Evolutionary conservation across 2,329 filamentous ascomycete genomes (phyloP).

Genomic region (Sporothrix variecibatus): DNA sequence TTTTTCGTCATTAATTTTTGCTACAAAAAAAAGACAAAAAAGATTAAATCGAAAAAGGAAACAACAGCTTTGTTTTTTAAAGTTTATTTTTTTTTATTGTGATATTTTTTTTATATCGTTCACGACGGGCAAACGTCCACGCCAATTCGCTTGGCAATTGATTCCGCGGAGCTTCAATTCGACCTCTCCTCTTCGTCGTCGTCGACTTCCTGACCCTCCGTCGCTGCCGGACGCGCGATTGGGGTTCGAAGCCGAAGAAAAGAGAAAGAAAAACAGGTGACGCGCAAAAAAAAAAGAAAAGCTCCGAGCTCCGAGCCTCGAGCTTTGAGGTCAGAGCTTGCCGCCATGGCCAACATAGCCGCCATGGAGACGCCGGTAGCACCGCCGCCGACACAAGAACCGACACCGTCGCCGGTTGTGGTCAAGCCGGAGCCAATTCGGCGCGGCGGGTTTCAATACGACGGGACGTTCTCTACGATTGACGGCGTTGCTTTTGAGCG

Average conservation of each 20-base stretch:
- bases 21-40: slow-evolving; percentile 29
- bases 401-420: not conserved
- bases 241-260: not conserved
- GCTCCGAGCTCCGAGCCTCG: not conserved
- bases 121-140: not conserved
- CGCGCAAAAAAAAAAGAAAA: not conserved
- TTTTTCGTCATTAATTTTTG: slow-evolving; percentile 25
- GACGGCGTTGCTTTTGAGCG: slow-evolving; percentile 33
- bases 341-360: not conserved
- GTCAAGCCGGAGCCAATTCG: slow-evolving; percentile 32
- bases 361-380: slow-evolving; percentile 18
- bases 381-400: not conserved
- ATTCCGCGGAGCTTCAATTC: not conserved
- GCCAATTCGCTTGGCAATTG: slow-evolving; percentile 4
- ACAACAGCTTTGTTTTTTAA: not conserved
- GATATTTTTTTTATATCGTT: not conserved
- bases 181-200: not conserved
- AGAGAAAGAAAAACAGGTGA: not conserved
- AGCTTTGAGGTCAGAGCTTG: not conserved
- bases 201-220: too few species aligned
- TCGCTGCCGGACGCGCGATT: not conserved
- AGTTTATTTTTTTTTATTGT: slow-evolving; percentile 12
- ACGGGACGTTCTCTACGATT: slow-evolving; percentile 31
- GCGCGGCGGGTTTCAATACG: slow-evolving; percentile 40
- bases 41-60: slow-evolving; percentile 27